These are phyloP conservation scores for Pythium sukuiense DNA, from an alignment of 352 stramenopile species.

Conservation along the genomic window DNA sequence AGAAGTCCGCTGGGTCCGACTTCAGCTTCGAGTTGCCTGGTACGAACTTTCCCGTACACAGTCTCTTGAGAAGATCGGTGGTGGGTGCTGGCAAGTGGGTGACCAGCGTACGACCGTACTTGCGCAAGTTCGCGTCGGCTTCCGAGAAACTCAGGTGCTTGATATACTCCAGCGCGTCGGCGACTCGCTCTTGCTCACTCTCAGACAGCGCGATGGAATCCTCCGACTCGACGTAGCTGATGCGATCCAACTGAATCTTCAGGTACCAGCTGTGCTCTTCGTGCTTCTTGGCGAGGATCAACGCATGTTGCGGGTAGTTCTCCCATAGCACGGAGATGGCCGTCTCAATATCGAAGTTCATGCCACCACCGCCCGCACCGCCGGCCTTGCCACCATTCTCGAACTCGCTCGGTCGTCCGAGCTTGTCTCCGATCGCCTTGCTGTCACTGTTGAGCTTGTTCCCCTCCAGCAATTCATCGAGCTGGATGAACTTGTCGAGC, in stretches of 20 bases:
- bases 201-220: conserved; percentile 67
- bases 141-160: conserved; percentile 82
- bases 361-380: conserved; percentile 13
- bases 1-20: conserved; percentile 85
- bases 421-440: conserved; percentile 19
- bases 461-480: conserved; percentile 68
- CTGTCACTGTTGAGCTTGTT: conserved; percentile 25
- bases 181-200: conserved; percentile 78
- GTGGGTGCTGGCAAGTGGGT: conserved; percentile 84
- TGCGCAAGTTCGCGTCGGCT: conserved; percentile 82
- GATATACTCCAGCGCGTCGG: conserved; percentile 91
- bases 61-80: conserved; percentile 87
- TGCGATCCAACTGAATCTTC: conserved; percentile 91
- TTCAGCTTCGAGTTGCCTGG: conserved; percentile 53
- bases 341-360: conserved; percentile 92
- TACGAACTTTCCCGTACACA: conserved; percentile 89
- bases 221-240: conserved; percentile 84
- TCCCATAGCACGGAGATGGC: conserved; percentile 92
- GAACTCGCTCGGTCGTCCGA: conserved; percentile 15
- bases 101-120: conserved; percentile 89
- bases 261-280: conserved; percentile 92
- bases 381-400: conserved; percentile 31
- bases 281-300: conserved; percentile 89
- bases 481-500: conserved; percentile 90
- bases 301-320: conserved; percentile 90